Evolutionary conservation across 148 eudicot genomes (phyloP), one percentile per base, ranked within the genome.

Genomic region (Rheum nobile): DNA sequence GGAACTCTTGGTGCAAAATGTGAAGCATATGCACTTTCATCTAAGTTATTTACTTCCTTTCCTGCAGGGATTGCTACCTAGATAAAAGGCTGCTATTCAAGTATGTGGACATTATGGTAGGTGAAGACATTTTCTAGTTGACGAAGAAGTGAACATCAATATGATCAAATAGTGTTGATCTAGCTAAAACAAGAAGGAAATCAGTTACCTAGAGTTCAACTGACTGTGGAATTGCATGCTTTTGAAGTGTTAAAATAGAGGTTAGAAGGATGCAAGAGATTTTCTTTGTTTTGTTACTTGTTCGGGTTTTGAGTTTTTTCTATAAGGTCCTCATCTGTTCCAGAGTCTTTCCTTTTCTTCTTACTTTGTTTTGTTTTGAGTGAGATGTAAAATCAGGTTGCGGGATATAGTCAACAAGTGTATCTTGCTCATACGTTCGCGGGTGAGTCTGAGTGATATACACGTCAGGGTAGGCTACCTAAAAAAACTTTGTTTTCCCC

Each of bases 371-470:
- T 76, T 63, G 72, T 65, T 54, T 80, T 79, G 86, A 80, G 79
- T 83, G 86, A 80, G 81, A 71, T 76, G 86, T 83, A 83, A 73
- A 73, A 83, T 80, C 81, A 71, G 82, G 35, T 72, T 80, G 80
- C 82, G 86, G 86, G 82, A 63, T 80, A 78, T 80, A 80, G 79
- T 78, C 76, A 74, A 73, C 44, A 74, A 77, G 76, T 67, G 82
- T 78, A 76, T 78, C 80, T 59, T 42, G 73, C 79, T 80, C 57
- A 50, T 50, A 8, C 10, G 22, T 50, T 50, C 79, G 71, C 78
- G 67, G 75, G 78, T 70, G 77, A 70, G 83, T 46, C 44, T 54
- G 34, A 61, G 54, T 19, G 81, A 73, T 75, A 70, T 78, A 70
- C 81, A 61, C 42, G 79, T 32, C 72, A 82, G 77, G 79, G 59